phyloP scores from a whole-genome alignment of 108 stramenopile genomes.

The Hondaea fermentalgiana region DNA sequence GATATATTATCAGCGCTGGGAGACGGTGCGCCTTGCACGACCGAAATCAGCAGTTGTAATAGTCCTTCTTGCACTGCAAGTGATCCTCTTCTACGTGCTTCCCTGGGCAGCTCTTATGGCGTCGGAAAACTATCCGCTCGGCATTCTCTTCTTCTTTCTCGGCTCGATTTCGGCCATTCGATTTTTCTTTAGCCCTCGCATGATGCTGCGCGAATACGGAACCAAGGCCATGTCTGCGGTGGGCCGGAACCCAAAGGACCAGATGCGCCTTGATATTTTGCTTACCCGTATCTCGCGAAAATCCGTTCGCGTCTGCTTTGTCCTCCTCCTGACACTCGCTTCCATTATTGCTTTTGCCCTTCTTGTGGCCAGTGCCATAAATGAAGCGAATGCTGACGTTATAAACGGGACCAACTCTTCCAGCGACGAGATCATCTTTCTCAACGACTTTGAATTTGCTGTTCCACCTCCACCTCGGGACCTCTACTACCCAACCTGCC shows the following conservation, averaged over 20 bases:
- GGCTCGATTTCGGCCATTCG: slow-evolving; percentile 23
- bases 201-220: slow-evolving; percentile 14
- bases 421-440: background rate
- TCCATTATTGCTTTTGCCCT: background rate
- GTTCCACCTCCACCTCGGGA: background rate
- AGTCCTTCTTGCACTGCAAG: background rate
- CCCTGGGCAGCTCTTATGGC: background rate
- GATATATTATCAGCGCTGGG: background rate
- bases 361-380: background rate
- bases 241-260: background rate
- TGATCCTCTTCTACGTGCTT: background rate
- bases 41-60: background rate
- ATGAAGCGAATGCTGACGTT: background rate
- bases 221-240: background rate
- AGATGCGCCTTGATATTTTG: background rate
- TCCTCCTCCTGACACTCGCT: slow-evolving; percentile 24
- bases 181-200: slow-evolving; percentile 34
- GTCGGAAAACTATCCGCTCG: slow-evolving; percentile 21
- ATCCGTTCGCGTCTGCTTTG: slow-evolving; percentile 22
- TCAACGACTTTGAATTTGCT: background rate
- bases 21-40: background rate
- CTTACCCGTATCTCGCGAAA: slow-evolving; percentile 20
- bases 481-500: background rate
- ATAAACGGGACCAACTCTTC: background rate
- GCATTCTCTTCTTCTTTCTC: slow-evolving; percentile 25